Conservation (phyloP, 2,329 filamentous ascomycete genomes). For the Colletotrichum sp. region DNA sequence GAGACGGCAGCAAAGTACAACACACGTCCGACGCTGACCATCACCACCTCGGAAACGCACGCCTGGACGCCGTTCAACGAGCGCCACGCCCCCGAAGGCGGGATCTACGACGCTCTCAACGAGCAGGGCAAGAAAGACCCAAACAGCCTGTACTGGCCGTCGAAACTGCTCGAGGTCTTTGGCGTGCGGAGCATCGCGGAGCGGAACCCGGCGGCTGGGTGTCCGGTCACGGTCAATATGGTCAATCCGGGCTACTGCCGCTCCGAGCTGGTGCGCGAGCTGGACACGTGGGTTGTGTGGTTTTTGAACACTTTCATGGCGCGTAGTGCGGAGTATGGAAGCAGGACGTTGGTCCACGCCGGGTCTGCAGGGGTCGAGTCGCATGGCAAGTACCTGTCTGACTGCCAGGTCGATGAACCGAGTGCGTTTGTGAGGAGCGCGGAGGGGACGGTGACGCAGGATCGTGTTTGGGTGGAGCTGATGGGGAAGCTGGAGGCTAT, state of each 20-base stretch:
- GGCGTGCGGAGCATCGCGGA: slow-evolving; percentile 26
- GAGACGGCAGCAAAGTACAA: slow-evolving; percentile 32
- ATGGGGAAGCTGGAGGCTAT: slow-evolving; percentile 43
- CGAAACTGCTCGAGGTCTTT: slow-evolving; percentile 36
- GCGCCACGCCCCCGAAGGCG: slow-evolving; percentile 25
- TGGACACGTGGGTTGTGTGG: slow-evolving; percentile 3
- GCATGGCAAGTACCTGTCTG: slow-evolving; percentile 51
- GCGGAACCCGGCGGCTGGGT: slow-evolving; percentile 5
- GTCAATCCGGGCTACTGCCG: slow-evolving; percentile 60
- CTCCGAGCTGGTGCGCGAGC: slow-evolving; percentile 47
- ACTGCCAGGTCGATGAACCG: slow-evolving; percentile 32
- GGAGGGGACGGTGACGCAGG: slow-evolving; percentile 39
- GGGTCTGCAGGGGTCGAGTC: slow-evolving; percentile 40
- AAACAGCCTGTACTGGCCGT: slow-evolving; percentile 27
- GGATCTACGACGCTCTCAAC: slow-evolving; percentile 33
- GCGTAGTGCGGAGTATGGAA: slow-evolving; percentile 51
- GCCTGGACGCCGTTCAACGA: slow-evolving; percentile 30
- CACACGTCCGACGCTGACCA: slow-evolving; percentile 27
- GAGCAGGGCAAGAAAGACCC: slow-evolving; percentile 15
- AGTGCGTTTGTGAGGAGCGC: slow-evolving; percentile 41
- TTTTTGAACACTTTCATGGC: slow-evolving; percentile 40
- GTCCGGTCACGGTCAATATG: slow-evolving; percentile 51
- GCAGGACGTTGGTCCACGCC: slow-evolving; percentile 45
- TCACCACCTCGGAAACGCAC: slow-evolving; percentile 33
- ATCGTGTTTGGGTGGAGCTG: slow-evolving; percentile 49